Evolutionary conservation across 2,329 filamentous ascomycete genomes (phyloP).

Genomic region (Fusarium sp.): DNA sequence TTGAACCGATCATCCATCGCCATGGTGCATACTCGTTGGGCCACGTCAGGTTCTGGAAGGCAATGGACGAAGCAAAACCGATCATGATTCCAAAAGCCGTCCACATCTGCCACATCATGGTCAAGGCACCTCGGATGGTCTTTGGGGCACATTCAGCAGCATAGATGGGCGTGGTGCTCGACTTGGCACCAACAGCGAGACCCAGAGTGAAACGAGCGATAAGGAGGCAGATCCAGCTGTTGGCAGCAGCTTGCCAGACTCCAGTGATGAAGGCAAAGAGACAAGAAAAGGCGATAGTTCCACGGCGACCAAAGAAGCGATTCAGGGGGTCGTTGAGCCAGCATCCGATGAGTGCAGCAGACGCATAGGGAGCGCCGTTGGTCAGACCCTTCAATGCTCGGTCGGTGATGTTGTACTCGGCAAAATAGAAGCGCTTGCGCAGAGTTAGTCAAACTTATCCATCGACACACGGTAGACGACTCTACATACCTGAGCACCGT

Average conservation of each 20-base stretch:
- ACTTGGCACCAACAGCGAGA: conserved; percentile 74
- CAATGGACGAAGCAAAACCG: conserved; percentile 63
- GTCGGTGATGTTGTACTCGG: conserved; percentile 49
- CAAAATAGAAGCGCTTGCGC: conserved; percentile 50
- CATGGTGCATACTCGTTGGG: conserved; percentile 60
- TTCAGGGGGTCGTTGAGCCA: conserved; percentile 61
- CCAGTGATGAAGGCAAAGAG: conserved; percentile 59
- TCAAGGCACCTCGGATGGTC: conserved; percentile 74
- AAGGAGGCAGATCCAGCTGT: conserved; percentile 69
- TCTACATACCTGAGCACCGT: conserved; percentile 58
- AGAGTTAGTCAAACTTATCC: conserved; percentile 4
- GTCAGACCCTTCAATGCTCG: conserved; percentile 59
- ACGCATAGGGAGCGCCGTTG: conserved; percentile 66
- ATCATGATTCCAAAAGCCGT: conserved; percentile 55
- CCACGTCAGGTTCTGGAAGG: conserved; percentile 60
- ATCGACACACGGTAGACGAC: not conserved
- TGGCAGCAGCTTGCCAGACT: conserved; percentile 57
- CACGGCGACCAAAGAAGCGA: conserved; percentile 68
- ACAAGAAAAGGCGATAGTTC: conserved; percentile 71
- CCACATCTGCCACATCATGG: conserved; percentile 76
- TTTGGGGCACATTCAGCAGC: conserved; percentile 77
- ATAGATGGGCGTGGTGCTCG: conserved; percentile 74
- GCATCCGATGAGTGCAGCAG: conserved; percentile 57
- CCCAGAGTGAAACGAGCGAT: conserved; percentile 73
- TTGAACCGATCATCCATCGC: conserved; percentile 70